phyloP scores from a whole-genome alignment of 805 yeast species.

The Schwanniomyces polymorphus region DNA sequence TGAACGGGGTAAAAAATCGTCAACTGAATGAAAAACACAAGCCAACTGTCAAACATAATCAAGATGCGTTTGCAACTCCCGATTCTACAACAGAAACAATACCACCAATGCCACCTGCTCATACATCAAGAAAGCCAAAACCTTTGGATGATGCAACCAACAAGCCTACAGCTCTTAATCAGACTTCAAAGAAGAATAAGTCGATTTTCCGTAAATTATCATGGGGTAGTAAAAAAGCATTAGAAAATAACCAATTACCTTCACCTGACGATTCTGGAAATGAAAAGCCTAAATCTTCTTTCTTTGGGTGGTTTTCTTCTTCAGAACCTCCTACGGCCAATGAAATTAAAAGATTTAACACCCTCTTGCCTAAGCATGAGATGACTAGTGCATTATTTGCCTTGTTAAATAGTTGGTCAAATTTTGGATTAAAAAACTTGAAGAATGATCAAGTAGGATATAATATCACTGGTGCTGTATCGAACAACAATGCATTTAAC shows the following conservation, averaged over 20 bases:
- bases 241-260: conserved; percentile 33
- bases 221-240: conserved; percentile 45
- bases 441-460: conserved; percentile 41
- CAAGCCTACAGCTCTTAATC: conserved; percentile 12
- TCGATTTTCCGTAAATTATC: conserved; percentile 52
- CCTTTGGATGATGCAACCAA: conserved; percentile 39
- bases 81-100: conserved; percentile 8
- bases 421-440: conserved; percentile 64
- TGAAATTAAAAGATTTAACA: conserved; percentile 34
- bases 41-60: conserved; percentile 3
- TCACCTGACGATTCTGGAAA: conserved; percentile 36
- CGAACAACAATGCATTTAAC: conserved; percentile 61
- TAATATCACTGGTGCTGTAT: conserved; percentile 59
- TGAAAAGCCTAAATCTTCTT: conserved; percentile 24
- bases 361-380: conserved; percentile 50
- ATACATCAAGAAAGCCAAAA: conserved; percentile 11
- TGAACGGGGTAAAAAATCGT: not conserved
- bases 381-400: conserved; percentile 65
- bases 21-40: conserved; percentile 18
- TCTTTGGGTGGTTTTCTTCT: conserved; percentile 44
- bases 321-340: conserved; percentile 19
- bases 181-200: conserved; percentile 28
- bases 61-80: not conserved
- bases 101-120: conserved; percentile 17
- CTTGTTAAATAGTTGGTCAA: conserved; percentile 65